Percentiles rank a stretch among this genome's conserved stretches.
These are phyloP conservation scores for Gynostemma pentaphyllum DNA, from an alignment of 306 rosid species.

Conservation along the genomic window DNA sequence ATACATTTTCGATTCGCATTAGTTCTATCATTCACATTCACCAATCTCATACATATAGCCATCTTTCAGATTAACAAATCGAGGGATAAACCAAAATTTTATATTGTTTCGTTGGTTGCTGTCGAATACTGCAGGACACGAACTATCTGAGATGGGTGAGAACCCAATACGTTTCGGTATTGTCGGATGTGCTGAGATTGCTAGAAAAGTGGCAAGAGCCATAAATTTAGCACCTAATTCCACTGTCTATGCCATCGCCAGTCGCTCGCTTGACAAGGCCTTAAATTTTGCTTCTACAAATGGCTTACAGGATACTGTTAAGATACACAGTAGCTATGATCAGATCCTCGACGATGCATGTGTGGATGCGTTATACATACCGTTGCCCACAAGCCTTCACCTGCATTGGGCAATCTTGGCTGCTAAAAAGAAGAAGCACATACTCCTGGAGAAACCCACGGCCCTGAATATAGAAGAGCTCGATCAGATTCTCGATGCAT, in stretches of 20 bases:
- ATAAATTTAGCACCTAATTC: slow-evolving; percentile 46
- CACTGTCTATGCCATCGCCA: slow-evolving; percentile 42
- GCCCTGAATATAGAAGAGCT: slow-evolving; percentile 50
- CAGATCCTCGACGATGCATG: slow-evolving; percentile 47
- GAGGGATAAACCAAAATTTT: too few species aligned
- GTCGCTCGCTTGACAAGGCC: slow-evolving; percentile 65
- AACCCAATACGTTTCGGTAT: slow-evolving; percentile 45
- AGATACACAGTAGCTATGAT: slow-evolving; percentile 52
- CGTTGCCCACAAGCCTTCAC: slow-evolving; percentile 63
- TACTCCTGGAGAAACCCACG: slow-evolving; percentile 64
- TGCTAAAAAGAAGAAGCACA: slow-evolving; percentile 64
- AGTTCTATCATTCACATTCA: too few species aligned
- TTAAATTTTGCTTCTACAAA: slow-evolving; percentile 31
- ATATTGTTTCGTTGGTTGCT: too few species aligned
- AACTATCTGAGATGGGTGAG: background rate
- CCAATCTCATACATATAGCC: too few species aligned
- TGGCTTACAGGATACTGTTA: slow-evolving; percentile 19
- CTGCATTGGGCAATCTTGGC: slow-evolving; percentile 52
- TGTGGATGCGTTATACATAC: slow-evolving; percentile 65
- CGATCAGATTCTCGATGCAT: slow-evolving; percentile 54
- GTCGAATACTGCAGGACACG: background rate
- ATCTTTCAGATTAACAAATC: too few species aligned
- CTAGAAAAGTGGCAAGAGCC: slow-evolving; percentile 68
- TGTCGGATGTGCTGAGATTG: slow-evolving; percentile 59
- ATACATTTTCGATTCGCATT: too few species aligned